Evolutionary conservation across 106 monocot genomes (phyloP), one percentile per base, ranked within the genome.

Genomic region (Dioscorea alata): DNA sequence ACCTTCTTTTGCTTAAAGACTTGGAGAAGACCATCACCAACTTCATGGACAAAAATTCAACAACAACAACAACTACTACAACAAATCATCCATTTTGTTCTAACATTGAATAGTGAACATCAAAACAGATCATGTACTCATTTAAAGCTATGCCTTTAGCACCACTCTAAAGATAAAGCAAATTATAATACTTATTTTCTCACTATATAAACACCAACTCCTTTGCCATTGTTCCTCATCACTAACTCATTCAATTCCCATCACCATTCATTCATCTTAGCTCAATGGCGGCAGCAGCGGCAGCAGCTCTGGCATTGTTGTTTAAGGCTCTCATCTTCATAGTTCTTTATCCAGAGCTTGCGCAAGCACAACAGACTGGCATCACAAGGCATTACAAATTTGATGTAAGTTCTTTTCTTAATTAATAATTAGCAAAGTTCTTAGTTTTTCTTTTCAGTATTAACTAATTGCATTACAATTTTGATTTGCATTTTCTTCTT

Each of bases 301-400:
- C 28, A 28, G 28, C 28, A 28, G 28, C 42, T 42, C 10, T 42
- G 6, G 42, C 42, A 42, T 42, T 42, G 9, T 54, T 19, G 12
- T 54, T 54, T 16, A 51, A 12, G 1, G 54, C 54, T 54, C 54
- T 54, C 12, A 54, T 8, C 18, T 19, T 54, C 54, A 25, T 48
- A 7, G 8, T 65, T 65, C 42, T 65, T 48, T 48, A 12, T 1
- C 3, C 21, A 16, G 64, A 42, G 48, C 4, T 42, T 4, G 8
- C 48, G 9, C 19, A 8, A 1, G 64, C 64, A n/a, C 64, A 65
- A 16, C 64, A 65, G 48, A 65, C 67, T 31, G 53, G 52, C 67
- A 67, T 67, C 3, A 69, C 57, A 18, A 57, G 57, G 57, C 69
- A 69, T 34, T 69, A 69, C 57, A 57, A 58, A 15, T 69, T 69